These are phyloP conservation scores for Neofusicoccum kwambonambiense DNA, from an alignment of 2,329 filamentous ascomycete genomes.

Conservation along the genomic window DNA sequence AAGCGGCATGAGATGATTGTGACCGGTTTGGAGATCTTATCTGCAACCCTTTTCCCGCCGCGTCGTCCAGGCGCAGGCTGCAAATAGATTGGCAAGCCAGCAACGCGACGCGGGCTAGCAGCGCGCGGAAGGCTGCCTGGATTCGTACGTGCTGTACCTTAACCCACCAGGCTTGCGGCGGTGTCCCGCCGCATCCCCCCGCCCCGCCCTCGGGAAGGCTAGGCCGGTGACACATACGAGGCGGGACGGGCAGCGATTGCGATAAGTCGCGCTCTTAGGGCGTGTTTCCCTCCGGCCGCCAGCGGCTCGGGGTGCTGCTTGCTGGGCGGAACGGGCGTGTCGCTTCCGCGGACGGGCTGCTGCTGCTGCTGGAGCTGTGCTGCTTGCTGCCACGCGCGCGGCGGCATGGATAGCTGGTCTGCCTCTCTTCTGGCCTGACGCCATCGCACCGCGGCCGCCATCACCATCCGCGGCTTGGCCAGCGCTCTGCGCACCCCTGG, in stretches of 20 bases:
- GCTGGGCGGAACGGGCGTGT: constrained; percentile 10
- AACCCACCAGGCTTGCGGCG: too few relatives aligned
- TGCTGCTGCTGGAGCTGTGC: background rate
- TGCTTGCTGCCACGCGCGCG: constrained; percentile 6
- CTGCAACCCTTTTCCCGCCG: background rate
- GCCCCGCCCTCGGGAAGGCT: too few relatives aligned
- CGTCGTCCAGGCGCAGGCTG: background rate
- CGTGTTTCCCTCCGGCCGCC: too few relatives aligned
- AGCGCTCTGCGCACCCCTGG: background rate
- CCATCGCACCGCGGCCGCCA: background rate
- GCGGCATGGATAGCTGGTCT: background rate
- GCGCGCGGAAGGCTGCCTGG: background rate
- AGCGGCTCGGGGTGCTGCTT: background rate
- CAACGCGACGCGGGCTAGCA: background rate
- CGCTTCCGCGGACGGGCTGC: background rate
- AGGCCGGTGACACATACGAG: background rate
- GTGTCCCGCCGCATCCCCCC: too few relatives aligned
- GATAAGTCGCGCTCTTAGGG: background rate
- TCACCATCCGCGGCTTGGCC: background rate
- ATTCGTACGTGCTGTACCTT: background rate
- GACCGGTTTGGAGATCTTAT: background rate
- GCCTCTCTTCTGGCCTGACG: background rate
- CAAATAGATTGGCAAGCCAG: constrained; percentile 9
- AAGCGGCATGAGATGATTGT: background rate
- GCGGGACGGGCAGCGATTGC: background rate